phyloP scores from a whole-genome alignment of 108 stramenopile species.

The Cyclostephanos tholiformis region DNA sequence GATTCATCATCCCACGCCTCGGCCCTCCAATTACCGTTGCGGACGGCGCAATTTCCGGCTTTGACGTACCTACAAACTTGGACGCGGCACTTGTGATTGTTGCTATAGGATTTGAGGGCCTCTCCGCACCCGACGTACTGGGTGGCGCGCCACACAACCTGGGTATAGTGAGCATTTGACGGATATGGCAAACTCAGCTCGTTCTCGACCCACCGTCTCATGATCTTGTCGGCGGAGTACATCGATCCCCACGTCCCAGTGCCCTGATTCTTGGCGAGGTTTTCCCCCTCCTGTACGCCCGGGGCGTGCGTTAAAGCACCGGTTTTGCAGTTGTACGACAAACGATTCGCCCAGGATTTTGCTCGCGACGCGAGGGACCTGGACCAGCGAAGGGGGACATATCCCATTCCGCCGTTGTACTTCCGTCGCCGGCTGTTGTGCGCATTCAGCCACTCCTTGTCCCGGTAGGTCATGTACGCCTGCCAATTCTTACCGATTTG shows the following conservation, averaged over 20 bases:
- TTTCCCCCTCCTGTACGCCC: conserved; percentile 24
- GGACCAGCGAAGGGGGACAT: conserved; percentile 25
- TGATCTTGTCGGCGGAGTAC: conserved; percentile 21
- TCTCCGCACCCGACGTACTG: conserved; percentile 46
- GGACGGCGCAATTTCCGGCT: conserved; percentile 38
- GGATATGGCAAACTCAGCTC: conserved; percentile 20
- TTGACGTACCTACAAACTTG: conserved; percentile 45
- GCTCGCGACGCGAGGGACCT: conserved; percentile 20
- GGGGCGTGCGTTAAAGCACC: conserved; percentile 9
- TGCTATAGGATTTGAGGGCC: conserved; percentile 1
- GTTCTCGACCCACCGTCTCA: conserved; percentile 36
- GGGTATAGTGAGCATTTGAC: conserved; percentile 37
- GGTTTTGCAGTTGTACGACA: conserved; percentile 8
- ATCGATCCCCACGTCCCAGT: conserved; percentile 17
- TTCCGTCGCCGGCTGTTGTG: conserved; percentile 28
- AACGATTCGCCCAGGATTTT: not conserved
- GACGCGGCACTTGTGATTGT: conserved; percentile 13
- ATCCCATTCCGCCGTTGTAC: conserved; percentile 17
- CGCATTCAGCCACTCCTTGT: conserved; percentile 32
- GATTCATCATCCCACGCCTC: conserved; percentile 29
- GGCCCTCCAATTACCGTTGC: conserved; percentile 35
- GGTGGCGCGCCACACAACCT: conserved; percentile 43
- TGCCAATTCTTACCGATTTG: conserved; percentile 23
- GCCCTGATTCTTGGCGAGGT: conserved; percentile 37
- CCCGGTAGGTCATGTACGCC: conserved; percentile 24